These are phyloP conservation scores for Fusarium pilosicola DNA, from an alignment of 2,329 filamentous ascomycete species.

Conservation along the genomic window DNA sequence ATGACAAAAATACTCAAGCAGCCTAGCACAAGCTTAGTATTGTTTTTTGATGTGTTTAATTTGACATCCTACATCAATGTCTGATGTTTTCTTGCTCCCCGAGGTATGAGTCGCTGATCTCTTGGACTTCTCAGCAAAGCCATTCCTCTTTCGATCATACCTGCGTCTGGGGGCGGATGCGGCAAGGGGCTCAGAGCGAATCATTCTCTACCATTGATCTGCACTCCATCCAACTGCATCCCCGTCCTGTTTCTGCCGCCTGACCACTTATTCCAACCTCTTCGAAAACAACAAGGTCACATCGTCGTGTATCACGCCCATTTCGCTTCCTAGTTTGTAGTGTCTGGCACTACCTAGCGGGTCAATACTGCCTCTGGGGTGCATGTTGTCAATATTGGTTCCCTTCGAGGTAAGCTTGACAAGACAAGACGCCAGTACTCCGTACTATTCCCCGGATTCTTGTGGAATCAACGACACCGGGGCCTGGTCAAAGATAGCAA, in stretches of 20 bases:
- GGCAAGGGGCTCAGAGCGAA: conserved; percentile 29
- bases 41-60: background rate
- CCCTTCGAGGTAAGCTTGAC: conserved; percentile 18
- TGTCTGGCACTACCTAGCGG: conserved; percentile 24
- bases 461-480: conserved; percentile 10
- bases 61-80: background rate
- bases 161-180: conserved; percentile 36
- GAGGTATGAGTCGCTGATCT: conserved; percentile 29
- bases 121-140: conserved; percentile 11
- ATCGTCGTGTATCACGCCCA: conserved; percentile 26
- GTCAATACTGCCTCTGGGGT: conserved; percentile 18
- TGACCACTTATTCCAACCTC: conserved; percentile 43
- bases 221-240: conserved; percentile 37
- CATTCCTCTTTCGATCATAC: conserved; percentile 36
- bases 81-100: background rate
- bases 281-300: conserved; percentile 22
- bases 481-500: conserved; percentile 1
- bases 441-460: conserved; percentile 19
- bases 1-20: background rate
- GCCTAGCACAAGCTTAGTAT: accelerated
- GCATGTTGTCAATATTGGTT: conserved; percentile 18
- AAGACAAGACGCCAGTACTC: conserved; percentile 11
- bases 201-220: conserved; percentile 27
- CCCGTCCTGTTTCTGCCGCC: conserved; percentile 39
- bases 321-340: conserved; percentile 13